A percentile compares a stretch with the other conserved stretches of the same genome.
Conservation (phyloP, 108 stramenopile species). For the Pseudonitzschia delicatissima region DNA sequence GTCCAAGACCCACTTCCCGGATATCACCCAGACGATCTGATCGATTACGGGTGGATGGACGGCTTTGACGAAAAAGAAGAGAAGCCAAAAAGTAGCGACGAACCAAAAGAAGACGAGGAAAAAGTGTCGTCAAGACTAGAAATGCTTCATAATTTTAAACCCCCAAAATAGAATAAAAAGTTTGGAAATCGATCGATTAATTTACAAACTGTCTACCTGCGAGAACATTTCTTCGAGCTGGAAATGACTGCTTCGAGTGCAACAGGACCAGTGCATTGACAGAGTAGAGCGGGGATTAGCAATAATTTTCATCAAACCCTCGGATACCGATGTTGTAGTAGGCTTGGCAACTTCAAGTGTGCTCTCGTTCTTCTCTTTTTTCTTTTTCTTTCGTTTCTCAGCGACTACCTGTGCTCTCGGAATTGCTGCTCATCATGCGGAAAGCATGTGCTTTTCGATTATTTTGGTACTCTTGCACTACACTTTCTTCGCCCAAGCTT, state of each 20-base stretch:
- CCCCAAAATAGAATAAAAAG: too few relatives aligned
- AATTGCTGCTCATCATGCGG: background rate
- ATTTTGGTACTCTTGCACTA: background rate
- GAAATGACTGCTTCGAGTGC: too few relatives aligned
- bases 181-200: too few relatives aligned
- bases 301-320: background rate
- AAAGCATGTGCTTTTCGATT: too few relatives aligned
- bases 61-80: slow-evolving; percentile 1
- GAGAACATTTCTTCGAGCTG: too few relatives aligned
- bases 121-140: background rate
- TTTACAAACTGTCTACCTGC: too few relatives aligned
- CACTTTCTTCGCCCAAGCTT: background rate
- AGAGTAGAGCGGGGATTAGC: background rate
- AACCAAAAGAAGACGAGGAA: slow-evolving; percentile 16
- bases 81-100: background rate
- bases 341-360: background rate
- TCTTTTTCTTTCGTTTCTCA: background rate
- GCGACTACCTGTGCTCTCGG: background rate
- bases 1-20: slow-evolving; percentile 32
- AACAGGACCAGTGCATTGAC: slow-evolving; percentile 5
- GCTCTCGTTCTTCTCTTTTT: background rate
- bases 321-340: background rate
- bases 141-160: too few relatives aligned
- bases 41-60: slow-evolving; percentile 28
- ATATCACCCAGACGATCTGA: slow-evolving; percentile 34